Evolutionary conservation across 495 filamentous ascomycete species (phyloP).

Genomic region (Pyronema domesticum): DNA sequence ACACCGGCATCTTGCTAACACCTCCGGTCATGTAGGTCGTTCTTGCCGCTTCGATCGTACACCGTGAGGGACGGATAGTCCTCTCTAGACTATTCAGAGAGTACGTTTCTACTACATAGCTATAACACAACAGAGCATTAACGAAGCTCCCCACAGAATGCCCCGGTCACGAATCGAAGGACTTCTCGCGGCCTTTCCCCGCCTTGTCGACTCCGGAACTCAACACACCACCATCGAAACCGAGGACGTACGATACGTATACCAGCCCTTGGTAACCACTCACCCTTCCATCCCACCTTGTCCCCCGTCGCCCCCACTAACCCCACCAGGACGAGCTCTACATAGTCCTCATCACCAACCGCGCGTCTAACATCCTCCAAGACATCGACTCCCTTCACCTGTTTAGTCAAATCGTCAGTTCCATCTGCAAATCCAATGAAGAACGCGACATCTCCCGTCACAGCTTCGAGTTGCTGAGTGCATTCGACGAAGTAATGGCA

Average conservation of each 20-base stretch:
- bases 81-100: slow-evolving; percentile 92
- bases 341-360: slow-evolving; percentile 98
- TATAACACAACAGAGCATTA: neutral
- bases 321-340: slow-evolving; percentile 63
- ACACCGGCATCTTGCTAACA: too few species aligned
- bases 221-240: slow-evolving; percentile 97
- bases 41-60: slow-evolving; percentile 96
- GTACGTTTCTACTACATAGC: slow-evolving; percentile 9
- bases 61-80: slow-evolving; percentile 90
- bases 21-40: slow-evolving; percentile 47
- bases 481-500: slow-evolving; percentile 91
- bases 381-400: slow-evolving; percentile 96
- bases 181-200: slow-evolving; percentile 87
- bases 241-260: slow-evolving; percentile 98
- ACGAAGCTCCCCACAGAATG: slow-evolving; percentile 32
- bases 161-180: slow-evolving; percentile 89
- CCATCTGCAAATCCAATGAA: slow-evolving; percentile 87
- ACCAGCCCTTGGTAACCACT: slow-evolving; percentile 54
- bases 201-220: slow-evolving; percentile 81
- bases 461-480: slow-evolving; percentile 86
- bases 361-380: slow-evolving; percentile 96
- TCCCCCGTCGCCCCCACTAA: neutral
- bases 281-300: neutral
- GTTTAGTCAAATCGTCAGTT: slow-evolving; percentile 90
- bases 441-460: slow-evolving; percentile 86